phyloP scores from a whole-genome alignment of 768 basidiomycete genomes.

The Clitopilus passeckerianus region DNA sequence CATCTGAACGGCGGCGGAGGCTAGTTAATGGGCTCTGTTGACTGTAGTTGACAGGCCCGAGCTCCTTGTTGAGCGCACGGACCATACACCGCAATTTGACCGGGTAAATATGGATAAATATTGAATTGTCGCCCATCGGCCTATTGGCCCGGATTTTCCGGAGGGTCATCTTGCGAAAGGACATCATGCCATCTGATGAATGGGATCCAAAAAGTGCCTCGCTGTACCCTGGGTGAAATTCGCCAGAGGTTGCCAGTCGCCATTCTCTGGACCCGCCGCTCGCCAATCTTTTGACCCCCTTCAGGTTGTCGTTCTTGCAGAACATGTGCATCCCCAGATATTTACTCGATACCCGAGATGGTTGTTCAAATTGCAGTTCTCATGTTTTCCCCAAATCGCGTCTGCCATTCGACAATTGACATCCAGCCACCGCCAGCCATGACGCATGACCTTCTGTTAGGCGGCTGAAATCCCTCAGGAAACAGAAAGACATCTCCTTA shows the following conservation, averaged over 20 bases:
- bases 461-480: neutral
- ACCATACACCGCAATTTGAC: slow-evolving; percentile 20
- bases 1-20: slow-evolving; percentile 23
- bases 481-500: neutral
- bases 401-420: neutral
- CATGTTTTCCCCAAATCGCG: neutral
- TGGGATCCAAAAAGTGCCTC: neutral
- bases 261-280: neutral
- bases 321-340: neutral
- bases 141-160: neutral
- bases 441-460: neutral
- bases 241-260: slow-evolving; percentile 14
- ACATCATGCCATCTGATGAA: neutral
- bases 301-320: neutral
- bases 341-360: neutral
- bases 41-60: slow-evolving; percentile 48
- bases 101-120: slow-evolving; percentile 8
- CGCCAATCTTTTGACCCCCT: neutral
- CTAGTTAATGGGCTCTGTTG: slow-evolving; percentile 36
- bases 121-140: slow-evolving; percentile 1
- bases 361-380: neutral
- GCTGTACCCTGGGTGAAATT: slow-evolving; percentile 10
- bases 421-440: neutral
- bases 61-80: slow-evolving; percentile 33
- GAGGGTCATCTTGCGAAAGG: neutral